Evolutionary conservation across 768 basidiomycete species (phyloP).

Genomic region (Phaeotremella fagi): DNA sequence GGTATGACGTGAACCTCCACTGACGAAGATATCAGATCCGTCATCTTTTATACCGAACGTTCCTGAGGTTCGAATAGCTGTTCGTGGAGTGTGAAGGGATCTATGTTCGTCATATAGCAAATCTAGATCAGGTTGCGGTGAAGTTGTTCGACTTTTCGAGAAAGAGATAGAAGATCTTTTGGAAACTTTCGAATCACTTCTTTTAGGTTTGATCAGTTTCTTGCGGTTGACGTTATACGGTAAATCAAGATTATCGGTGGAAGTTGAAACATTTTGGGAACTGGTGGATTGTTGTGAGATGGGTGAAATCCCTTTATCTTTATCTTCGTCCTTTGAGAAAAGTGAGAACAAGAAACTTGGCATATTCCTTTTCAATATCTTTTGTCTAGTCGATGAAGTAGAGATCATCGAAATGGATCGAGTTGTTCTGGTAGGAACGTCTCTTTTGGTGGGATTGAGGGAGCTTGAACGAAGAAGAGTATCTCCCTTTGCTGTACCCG

Average conservation of each 20-base stretch:
- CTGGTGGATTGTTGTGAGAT: background rate
- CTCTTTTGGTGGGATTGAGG: background rate
- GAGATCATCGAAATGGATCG: background rate
- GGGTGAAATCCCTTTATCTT: background rate
- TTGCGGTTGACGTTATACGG: background rate
- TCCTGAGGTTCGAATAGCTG: slow-evolving; percentile 25
- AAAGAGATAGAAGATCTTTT: too few relatives aligned
- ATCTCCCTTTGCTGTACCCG: background rate
- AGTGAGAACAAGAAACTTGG: background rate
- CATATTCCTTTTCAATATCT: background rate
- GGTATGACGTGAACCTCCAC: background rate
- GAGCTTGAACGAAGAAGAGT: background rate
- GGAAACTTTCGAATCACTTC: too few relatives aligned
- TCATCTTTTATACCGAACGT: slow-evolving; percentile 37
- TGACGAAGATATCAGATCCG: slow-evolving; percentile 13
- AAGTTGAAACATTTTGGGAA: too few relatives aligned
- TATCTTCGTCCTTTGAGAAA: background rate
- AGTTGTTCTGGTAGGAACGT: background rate
- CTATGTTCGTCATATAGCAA: background rate
- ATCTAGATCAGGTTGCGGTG: background rate
- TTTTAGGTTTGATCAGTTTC: background rate
- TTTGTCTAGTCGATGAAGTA: background rate
- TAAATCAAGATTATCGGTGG: too few relatives aligned
- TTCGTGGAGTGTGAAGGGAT: background rate
- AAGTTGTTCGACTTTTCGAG: background rate